These are phyloP conservation scores for Acacia concinna DNA, from an alignment of 331 rosid species.

Conservation along the genomic window DNA sequence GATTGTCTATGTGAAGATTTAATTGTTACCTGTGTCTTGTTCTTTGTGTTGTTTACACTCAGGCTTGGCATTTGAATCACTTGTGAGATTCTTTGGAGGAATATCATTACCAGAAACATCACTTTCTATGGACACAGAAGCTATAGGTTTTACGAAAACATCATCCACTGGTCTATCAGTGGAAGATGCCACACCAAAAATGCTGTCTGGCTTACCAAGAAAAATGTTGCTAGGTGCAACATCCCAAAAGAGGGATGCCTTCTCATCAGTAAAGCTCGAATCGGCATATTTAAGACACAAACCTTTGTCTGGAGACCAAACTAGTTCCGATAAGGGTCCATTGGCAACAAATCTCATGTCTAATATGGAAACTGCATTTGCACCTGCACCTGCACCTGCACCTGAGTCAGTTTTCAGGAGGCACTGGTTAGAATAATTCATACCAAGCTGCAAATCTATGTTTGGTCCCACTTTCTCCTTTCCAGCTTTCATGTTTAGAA, in stretches of 20 bases:
- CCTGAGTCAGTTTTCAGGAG: constrained; percentile 56
- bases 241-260: constrained; percentile 42
- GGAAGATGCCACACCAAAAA: constrained; percentile 34
- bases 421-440: constrained; percentile 51
- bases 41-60: constrained; percentile 33
- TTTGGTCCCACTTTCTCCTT: constrained; percentile 54
- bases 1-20: background rate
- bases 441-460: constrained; percentile 60
- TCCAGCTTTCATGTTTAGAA: constrained; percentile 64
- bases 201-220: constrained; percentile 44
- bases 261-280: constrained; percentile 53
- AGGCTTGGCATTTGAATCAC: constrained; percentile 36
- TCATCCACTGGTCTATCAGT: constrained; percentile 41
- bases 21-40: constrained; percentile 42
- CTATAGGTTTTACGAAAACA: constrained; percentile 30
- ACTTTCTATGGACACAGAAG: constrained; percentile 30
- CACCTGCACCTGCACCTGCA: constrained; percentile 99
- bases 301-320: constrained; percentile 87
- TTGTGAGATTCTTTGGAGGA: constrained; percentile 33
- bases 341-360: constrained; percentile 54
- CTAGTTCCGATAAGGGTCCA: constrained; percentile 81
- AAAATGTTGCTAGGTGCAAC: constrained; percentile 56
- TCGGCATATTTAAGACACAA: constrained; percentile 63
- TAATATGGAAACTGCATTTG: constrained; percentile 83
- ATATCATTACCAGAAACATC: constrained; percentile 38